A percentile compares a stretch with the other conserved stretches of the same genome.
Evolutionary conservation across 2,329 filamentous ascomycete species (phyloP).

Genomic region (Juglanconis juglandina): DNA sequence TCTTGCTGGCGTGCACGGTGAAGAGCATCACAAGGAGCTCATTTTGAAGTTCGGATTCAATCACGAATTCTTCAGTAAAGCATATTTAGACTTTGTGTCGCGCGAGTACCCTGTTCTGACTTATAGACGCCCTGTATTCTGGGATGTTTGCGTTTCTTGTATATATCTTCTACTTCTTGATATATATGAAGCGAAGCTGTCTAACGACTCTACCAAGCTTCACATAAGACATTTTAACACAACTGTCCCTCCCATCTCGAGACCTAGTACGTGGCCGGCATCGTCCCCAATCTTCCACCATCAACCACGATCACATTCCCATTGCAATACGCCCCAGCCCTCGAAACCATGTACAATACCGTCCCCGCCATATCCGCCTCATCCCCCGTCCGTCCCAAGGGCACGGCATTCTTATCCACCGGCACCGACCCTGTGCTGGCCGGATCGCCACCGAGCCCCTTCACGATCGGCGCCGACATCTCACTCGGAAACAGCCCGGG

Average conservation of each 20-base stretch:
- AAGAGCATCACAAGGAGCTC: neutral
- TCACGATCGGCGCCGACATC: conserved; percentile 51
- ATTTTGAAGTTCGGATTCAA: neutral
- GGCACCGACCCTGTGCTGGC: conserved; percentile 25
- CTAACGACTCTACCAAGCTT: neutral
- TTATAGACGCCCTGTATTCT: neutral
- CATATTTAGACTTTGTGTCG: neutral
- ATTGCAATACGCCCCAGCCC: conserved; percentile 64
- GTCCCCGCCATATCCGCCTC: conserved; percentile 63
- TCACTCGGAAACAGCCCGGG: conserved; percentile 58
- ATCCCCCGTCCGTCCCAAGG: conserved; percentile 57
- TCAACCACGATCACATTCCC: conserved; percentile 61
- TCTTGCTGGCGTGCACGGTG: too few species aligned
- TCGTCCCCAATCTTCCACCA: conserved; percentile 56
- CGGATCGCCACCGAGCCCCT: conserved; percentile 30
- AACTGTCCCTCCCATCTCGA: neutral
- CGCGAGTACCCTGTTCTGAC: neutral
- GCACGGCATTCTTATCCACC: conserved; percentile 45
- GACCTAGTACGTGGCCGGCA: conserved; percentile 51
- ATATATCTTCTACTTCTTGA: neutral
- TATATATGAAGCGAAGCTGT: neutral
- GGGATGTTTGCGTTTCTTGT: neutral
- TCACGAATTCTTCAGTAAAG: neutral
- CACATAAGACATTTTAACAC: neutral
- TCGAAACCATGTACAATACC: conserved; percentile 62